Conservation (phyloP, 441 rosid species). For the Arabidopsis hybrid region DNA sequence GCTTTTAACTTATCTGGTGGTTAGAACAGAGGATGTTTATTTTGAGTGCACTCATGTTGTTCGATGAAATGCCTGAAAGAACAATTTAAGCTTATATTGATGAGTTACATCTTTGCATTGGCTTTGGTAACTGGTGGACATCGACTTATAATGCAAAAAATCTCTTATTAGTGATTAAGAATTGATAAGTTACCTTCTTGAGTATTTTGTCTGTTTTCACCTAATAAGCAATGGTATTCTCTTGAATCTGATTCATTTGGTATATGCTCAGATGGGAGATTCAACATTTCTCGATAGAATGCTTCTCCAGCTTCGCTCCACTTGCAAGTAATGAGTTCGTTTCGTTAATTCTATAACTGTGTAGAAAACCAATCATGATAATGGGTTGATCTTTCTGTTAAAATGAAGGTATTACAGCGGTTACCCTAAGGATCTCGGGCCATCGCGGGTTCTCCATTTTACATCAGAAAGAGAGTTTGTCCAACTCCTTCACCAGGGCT, state of each 20-base stretch:
- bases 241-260: slow-evolving; percentile 10
- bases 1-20: neutral
- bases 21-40: neutral
- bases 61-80: slow-evolving; percentile 42
- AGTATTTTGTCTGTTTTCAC: too few species aligned
- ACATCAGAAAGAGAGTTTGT: slow-evolving; percentile 93
- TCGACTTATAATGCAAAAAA: too few species aligned
- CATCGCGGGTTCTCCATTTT: slow-evolving; percentile 80
- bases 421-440: slow-evolving; percentile 88
- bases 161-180: too few species aligned
- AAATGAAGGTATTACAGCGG: slow-evolving; percentile 79
- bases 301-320: slow-evolving; percentile 67
- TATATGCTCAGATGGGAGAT: slow-evolving; percentile 60
- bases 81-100: neutral
- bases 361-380: neutral
- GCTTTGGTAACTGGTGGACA: too few species aligned
- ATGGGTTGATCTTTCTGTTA: slow-evolving; percentile 14
- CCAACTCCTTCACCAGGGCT: slow-evolving; percentile 83
- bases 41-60: slow-evolving; percentile 23
- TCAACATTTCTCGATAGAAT: slow-evolving; percentile 65
- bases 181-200: too few species aligned
- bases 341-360: neutral
- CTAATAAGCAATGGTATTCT: too few species aligned
- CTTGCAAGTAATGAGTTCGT: slow-evolving; percentile 67
- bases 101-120: neutral